Evolutionary conservation across 2,329 filamentous ascomycete genomes (phyloP), one percentile per base, ranked within the genome.

Genomic region (Phyllosticta ampelicida): DNA sequence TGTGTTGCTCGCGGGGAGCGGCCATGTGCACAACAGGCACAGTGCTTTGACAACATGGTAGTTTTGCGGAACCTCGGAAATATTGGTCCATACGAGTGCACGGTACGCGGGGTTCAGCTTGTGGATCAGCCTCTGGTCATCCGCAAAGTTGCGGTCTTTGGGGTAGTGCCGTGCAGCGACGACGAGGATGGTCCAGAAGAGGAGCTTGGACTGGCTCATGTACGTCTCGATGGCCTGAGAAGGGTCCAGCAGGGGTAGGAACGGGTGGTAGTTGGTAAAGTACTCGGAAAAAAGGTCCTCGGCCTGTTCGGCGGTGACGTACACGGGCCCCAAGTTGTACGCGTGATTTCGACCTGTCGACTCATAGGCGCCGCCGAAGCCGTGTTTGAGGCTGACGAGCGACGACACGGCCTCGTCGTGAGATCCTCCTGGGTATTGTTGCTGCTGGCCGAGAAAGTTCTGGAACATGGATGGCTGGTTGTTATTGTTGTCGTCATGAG

Each of bases 111-210:
- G 75, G 29, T 86, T 84, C 9, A 92, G 77, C 58, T 84, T 82
- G 51, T 80, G 83, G 56, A 92, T 78, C 29, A 91, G 77, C 13
- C 77, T 78, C 1, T 81, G 80, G 60, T 86, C 85, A 0, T 77
- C 73, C 49, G 77, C 77, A 8, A 44, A 44, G 21, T 77, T 78
- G 1, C 81, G 80, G 61, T 87, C 85, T 0, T 77, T 74, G 49
- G 78, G 77, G 67, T 86, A 90, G 48, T 87, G 84, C 55, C 88
- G 83, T 49, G 87, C 83, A 20, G 87, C 87, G 58, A 90, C 85
- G 36, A 86, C 82, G 51, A 91, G 77, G 60, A 92, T 86, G 53
- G 87, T 82, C 90, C 90, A 96, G 72, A 95, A 95, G 1, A 96
- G 80, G 13, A 96, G 77, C 3, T 85, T 84, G 54, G 90, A 87